Conservation (phyloP, 1,139 yeast genomes). For the Candida sp. region DNA sequence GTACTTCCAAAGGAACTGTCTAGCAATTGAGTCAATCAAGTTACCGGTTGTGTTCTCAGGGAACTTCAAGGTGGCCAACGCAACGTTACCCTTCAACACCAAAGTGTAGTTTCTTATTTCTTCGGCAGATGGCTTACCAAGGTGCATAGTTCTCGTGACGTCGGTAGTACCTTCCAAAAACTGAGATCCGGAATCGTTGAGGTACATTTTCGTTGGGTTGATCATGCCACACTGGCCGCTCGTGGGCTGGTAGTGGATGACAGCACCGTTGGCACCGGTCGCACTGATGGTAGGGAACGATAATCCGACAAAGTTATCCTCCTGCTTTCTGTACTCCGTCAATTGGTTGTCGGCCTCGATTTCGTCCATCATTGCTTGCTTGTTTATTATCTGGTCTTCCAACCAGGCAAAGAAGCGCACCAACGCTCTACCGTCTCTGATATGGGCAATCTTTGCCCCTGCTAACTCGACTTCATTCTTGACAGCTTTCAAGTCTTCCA, state of each 20-base stretch:
- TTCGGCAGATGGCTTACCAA: conserved; percentile 67
- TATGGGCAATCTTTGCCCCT: conserved; percentile 81
- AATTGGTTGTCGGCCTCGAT: conserved; percentile 76
- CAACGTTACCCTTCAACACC: conserved; percentile 91
- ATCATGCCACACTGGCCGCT: conserved; percentile 65
- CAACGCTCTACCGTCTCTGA: conserved; percentile 87
- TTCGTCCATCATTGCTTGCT: conserved; percentile 73
- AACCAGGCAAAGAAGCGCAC: conserved; percentile 87
- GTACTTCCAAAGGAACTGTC: conserved; percentile 85
- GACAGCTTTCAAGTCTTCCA: conserved; percentile 76
- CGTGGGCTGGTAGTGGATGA: conserved; percentile 84
- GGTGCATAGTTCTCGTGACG: conserved; percentile 91
- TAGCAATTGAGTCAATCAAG: conserved; percentile 83
- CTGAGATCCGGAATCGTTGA: conserved; percentile 95
- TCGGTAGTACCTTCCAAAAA: conserved; percentile 97
- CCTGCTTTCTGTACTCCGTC: conserved; percentile 63
- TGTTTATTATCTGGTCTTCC: conserved; percentile 61
- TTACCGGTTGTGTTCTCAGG: conserved; percentile 91
- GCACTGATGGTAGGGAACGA: conserved; percentile 95
- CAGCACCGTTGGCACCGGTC: conserved; percentile 91
- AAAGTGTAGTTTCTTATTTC: conserved; percentile 81
- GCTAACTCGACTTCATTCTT: conserved; percentile 75
- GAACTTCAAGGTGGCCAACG: conserved; percentile 75
- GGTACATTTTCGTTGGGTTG: conserved; percentile 76
- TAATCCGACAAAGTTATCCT: conserved; percentile 73